Conservation (phyloP, 306 rosid species). For the Sicyos edulis region DNA sequence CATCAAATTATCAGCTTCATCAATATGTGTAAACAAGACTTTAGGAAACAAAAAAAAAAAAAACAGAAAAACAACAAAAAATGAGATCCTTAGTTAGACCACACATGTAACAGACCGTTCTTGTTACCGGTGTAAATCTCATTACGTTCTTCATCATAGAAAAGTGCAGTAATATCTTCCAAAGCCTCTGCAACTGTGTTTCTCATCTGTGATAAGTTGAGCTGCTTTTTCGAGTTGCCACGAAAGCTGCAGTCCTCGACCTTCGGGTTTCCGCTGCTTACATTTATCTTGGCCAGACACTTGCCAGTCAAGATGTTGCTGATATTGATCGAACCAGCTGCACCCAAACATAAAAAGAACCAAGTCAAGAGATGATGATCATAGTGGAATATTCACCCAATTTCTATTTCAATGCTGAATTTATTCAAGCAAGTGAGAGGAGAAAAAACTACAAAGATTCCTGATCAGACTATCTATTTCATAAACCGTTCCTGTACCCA, state of each 20-base stretch:
- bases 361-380: conserved; percentile 5
- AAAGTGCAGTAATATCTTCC: conserved; percentile 88
- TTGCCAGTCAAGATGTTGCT: conserved; percentile 88
- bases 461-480: too few relatives aligned
- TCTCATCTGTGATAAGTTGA: conserved; percentile 37
- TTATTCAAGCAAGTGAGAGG: neutral
- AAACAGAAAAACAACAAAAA: neutral
- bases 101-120: conserved; percentile 81
- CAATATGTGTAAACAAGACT: conserved; percentile 10
- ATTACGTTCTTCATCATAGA: conserved; percentile 81
- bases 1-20: conserved; percentile 16
- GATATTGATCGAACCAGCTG: conserved; percentile 88
- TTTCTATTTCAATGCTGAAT: neutral
- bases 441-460: too few relatives aligned
- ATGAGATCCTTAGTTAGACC: conserved; percentile 58
- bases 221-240: conserved; percentile 42
- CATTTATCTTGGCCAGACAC: conserved; percentile 71
- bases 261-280: conserved; percentile 34
- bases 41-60: neutral
- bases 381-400: neutral
- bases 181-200: conserved; percentile 77
- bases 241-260: conserved; percentile 33
- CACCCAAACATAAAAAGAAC: conserved; percentile 17
- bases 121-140: conserved; percentile 85
- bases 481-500: too few relatives aligned